Evolutionary conservation across 1,139 yeast genomes (phyloP), one percentile per base, ranked within the genome.

Genomic region (Protomyces arabidopsidicola): DNA sequence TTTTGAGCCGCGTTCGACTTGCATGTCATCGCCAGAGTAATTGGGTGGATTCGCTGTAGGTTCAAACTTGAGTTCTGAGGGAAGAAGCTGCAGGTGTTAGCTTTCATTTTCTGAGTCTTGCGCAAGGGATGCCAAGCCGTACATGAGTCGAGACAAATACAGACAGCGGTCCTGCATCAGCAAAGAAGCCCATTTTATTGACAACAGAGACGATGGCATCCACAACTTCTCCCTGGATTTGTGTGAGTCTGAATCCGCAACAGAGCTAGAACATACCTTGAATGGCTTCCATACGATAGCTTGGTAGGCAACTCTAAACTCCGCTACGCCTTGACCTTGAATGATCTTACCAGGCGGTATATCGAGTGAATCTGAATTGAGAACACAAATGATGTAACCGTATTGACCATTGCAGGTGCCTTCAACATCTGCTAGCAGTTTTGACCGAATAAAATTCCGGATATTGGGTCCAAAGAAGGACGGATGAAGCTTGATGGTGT

Each of bases 361-460:
- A 73, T 93, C 97, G 67, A 95, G 90, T 70, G 87, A 84, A 87
- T 89, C 90, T 69, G 96, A 90, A 73, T 93, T 98, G 74, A 93
- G 81, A 52, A 93, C 98, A 76, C 98, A 93, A 66, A 93, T 88
- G 70, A 93, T 93, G 75, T 93, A 93, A 6, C 99, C 99, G 77
- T 93, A 93, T 75, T 93, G 97, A 70, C 99, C 99, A 0, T 98
- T 90, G 77, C 98, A 95, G 1, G 98, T 90, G 22, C 99, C 99
- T 76, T 93, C 99, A 56, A 95, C 98, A 72, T 93, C 98, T 70
- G 90, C 90, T 67, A 95, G 81, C 69, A 93, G 81, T 75, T 91
- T 91, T 73, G 90, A 89, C 73, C 95, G 84, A 70, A 93, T 81
- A 74, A 86, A 91, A 72, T 90, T 95, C 75, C 89, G 90, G 98